Evolutionary conservation across 495 filamentous ascomycete species (phyloP).

Genomic region (Lentithecium fluviatile): DNA sequence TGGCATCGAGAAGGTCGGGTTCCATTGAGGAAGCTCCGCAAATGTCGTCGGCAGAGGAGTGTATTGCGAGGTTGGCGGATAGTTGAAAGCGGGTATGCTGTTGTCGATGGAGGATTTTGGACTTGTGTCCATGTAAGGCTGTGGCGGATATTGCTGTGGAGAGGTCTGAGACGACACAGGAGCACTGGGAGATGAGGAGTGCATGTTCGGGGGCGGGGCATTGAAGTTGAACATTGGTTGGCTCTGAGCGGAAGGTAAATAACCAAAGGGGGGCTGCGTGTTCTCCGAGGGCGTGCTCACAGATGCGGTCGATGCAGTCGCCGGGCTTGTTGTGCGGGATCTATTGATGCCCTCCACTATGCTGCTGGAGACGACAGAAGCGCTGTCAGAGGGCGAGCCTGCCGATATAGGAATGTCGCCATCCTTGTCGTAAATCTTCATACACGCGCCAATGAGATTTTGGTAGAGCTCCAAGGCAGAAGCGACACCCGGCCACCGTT

Average conservation of each 20-base stretch:
- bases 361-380: constrained; percentile 31
- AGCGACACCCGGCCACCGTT: constrained; percentile 84
- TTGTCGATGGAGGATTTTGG: constrained; percentile 21
- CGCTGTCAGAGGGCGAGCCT: constrained; percentile 51
- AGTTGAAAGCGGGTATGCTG: constrained; percentile 24
- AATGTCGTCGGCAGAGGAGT: constrained; percentile 40
- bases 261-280: constrained; percentile 37
- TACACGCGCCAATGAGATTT: constrained; percentile 74
- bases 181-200: constrained; percentile 14
- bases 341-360: constrained; percentile 35
- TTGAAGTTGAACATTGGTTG: constrained; percentile 30
- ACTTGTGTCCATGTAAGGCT: constrained; percentile 22
- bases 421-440: constrained; percentile 71
- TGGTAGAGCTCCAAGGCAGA: constrained; percentile 78
- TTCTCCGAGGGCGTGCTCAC: constrained; percentile 37
- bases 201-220: constrained; percentile 7
- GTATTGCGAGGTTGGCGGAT: constrained; percentile 37
- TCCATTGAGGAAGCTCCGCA: constrained; percentile 39
- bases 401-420: constrained; percentile 66
- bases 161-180: constrained; percentile 21
- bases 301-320: constrained; percentile 38
- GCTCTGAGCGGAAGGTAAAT: constrained; percentile 28
- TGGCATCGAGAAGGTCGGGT: constrained; percentile 31
- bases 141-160: constrained; percentile 12
- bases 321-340: constrained; percentile 40